These are phyloP conservation scores for Senecio squalidus DNA, from an alignment of 140 eudicot genomes.

Conservation along the genomic window DNA sequence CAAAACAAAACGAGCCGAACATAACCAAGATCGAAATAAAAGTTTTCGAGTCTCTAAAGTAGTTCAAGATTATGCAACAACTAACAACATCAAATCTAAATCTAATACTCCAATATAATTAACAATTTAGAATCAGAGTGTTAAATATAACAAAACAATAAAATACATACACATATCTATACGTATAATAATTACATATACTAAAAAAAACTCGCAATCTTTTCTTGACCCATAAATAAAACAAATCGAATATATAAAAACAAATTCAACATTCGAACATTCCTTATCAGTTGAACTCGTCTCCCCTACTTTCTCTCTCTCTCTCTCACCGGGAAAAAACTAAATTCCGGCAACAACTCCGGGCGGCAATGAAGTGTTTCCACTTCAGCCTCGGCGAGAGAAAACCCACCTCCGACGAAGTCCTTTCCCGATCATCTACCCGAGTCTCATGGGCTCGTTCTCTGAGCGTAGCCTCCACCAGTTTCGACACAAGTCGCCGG, in stretches of 20 bases:
- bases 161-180: neutral
- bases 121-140: too few species aligned
- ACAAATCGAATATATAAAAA: constrained; percentile 2
- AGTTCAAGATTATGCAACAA: too few species aligned
- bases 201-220: constrained; percentile 5
- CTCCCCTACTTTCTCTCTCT: constrained; percentile 18
- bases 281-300: constrained; percentile 25
- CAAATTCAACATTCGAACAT: constrained; percentile 28
- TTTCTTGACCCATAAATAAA: constrained; percentile 24
- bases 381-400: constrained; percentile 52
- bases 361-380: constrained; percentile 66
- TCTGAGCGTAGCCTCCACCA: constrained; percentile 63
- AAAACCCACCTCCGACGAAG: constrained; percentile 1
- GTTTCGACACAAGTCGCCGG: constrained; percentile 47
- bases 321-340: too few species aligned
- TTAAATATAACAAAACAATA: neutral
- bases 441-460: constrained; percentile 82
- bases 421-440: constrained; percentile 36
- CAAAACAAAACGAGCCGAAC: too few species aligned
- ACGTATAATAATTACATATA: neutral
- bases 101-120: too few species aligned
- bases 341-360: too few species aligned
- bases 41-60: too few species aligned
- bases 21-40: too few species aligned
- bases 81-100: too few species aligned